Evolutionary conservation across 1,139 yeast species (phyloP), one percentile per base, ranked within the genome.

Genomic region (Sugiyamaella grinbergsii): DNA sequence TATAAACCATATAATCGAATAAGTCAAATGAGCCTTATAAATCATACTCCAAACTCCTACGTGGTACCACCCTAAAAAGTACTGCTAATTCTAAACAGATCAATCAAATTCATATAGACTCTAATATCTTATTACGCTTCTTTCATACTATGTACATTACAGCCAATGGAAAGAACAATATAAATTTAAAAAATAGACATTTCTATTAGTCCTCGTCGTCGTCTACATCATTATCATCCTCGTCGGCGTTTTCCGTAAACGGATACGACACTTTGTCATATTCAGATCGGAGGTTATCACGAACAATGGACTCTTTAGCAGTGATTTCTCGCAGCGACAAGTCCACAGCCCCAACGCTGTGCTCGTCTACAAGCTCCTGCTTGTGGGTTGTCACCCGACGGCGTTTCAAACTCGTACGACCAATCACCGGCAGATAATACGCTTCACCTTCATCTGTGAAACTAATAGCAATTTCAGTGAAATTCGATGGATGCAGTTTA

Each of bases 321-420:
- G 83, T 81, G 45, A 93, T 86, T 62, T 86, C 93, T 66, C 94
- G 78, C 52, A 88, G 71, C 50, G 76, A 74, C 57, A 83, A 73
- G 52, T 82, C 80, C 47, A 89, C 74, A 16, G 73, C 76, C 31
- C 62, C 69, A 48, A 78, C 73, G 45, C 78, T 79, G 54, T 58
- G 58, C 15, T 74, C 75, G 50, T 78, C 72, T 55, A 79, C 77
- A 49, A 76, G 71, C 54, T 79, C 78, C 52, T 78, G 75, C 28
- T 69, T 69, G 67, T 66, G 70, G 50, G 82, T 80, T 55, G 77
- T 80, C 20, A 82, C 81, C 68, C 97, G 82, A 65, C 95, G 83
- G 64, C 91, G 85, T 71, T 86, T 88, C 65, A 93, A 79, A 59
- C 85, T 94, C 44, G 89, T 79, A 60, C 84, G 82, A 31, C 94